Percentiles rank a stretch among this genome's conserved stretches.
phyloP scores from a whole-genome alignment of 2,329 filamentous ascomycete genomes.

The Cercospora citrullina region DNA sequence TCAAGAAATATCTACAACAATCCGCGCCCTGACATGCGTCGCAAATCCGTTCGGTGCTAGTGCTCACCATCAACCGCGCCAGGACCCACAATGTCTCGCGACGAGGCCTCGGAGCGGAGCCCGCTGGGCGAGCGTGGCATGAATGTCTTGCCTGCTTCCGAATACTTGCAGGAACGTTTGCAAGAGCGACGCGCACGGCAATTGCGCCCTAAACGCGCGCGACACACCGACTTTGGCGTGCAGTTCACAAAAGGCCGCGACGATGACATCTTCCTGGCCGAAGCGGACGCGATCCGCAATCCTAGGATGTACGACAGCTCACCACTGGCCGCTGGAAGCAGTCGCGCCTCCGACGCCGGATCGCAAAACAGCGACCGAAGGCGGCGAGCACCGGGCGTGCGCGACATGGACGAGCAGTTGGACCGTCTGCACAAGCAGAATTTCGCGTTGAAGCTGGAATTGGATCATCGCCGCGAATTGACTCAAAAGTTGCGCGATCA shows the following conservation, averaged over 20 bases:
- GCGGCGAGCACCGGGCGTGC: conserved; percentile 54
- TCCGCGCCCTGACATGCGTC: conserved; percentile 5
- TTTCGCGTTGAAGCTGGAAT: conserved; percentile 72
- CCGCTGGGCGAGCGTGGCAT: conserved; percentile 21
- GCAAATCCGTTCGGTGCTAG: not conserved
- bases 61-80: conserved; percentile 1
- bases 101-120: conserved; percentile 19
- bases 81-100: conserved; percentile 20
- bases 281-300: conserved; percentile 31
- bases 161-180: conserved; percentile 40
- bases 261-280: conserved; percentile 41
- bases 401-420: conserved; percentile 69
- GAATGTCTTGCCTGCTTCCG: conserved; percentile 35
- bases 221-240: conserved; percentile 39
- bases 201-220: conserved; percentile 35
- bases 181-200: conserved; percentile 37
- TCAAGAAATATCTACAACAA: not conserved
- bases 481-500: conserved; percentile 61
- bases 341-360: conserved; percentile 23
- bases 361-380: conserved; percentile 23
- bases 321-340: conserved; percentile 26
- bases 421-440: conserved; percentile 73
- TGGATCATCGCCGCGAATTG: conserved; percentile 67
- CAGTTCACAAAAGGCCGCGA: conserved; percentile 30
- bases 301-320: conserved; percentile 34